Conservation (phyloP, 805 yeast species). For the Brettanomyces anomalus region DNA sequence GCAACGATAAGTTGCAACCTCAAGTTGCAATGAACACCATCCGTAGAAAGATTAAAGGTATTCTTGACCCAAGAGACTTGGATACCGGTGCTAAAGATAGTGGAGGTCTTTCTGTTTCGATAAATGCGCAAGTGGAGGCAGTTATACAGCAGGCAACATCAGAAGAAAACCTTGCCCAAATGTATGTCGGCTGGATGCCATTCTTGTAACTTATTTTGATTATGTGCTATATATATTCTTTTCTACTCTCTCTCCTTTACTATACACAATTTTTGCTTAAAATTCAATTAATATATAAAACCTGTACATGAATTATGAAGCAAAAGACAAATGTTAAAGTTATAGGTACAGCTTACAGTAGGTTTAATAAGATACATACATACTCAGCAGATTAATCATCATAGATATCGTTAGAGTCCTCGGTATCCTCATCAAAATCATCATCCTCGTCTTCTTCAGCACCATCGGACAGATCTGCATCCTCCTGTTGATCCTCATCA, state of each 20-base stretch:
- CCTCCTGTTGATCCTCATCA: conserved; percentile 18
- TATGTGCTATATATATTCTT: not conserved
- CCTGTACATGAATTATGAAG: not conserved
- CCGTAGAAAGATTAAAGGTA: conserved; percentile 75
- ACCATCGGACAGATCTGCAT: conserved; percentile 14
- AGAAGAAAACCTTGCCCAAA: conserved; percentile 58
- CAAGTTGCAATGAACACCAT: conserved; percentile 64
- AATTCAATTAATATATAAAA: not conserved
- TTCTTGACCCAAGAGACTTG: conserved; percentile 55
- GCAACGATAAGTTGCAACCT: conserved; percentile 33
- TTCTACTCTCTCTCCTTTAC: too few species aligned
- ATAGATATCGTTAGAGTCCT: conserved; percentile 22
- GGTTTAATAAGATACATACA: not conserved
- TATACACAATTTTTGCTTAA: not conserved
- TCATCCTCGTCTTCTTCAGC: conserved; percentile 19
- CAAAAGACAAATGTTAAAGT: not conserved
- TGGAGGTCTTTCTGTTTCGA: conserved; percentile 72
- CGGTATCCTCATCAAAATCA: conserved; percentile 18
- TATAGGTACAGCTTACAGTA: not conserved
- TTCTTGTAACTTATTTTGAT: conserved; percentile 31
- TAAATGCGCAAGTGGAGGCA: conserved; percentile 87
- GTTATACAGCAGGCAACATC: conserved; percentile 77
- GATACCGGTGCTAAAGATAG: conserved; percentile 28
- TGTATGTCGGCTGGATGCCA: conserved; percentile 95
- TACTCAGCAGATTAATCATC: conserved; percentile 17